A percentile compares a stretch with the other conserved stretches of the same genome.
These are phyloP conservation scores for Sabuloglossum arenarium DNA, from an alignment of 495 filamentous ascomycete species.

Conservation along the genomic window DNA sequence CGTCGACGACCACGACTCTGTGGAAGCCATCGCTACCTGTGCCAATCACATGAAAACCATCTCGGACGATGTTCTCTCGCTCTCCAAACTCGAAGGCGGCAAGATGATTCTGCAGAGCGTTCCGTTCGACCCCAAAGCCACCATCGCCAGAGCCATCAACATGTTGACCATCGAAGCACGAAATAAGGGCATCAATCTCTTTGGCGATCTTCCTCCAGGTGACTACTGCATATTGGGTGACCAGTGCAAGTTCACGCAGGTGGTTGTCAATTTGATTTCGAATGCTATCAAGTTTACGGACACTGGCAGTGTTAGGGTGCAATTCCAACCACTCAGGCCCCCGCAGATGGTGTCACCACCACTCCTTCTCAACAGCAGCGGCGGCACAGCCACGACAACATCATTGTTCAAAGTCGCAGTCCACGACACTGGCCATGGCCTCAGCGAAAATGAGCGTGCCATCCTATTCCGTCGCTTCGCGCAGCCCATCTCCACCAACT, in stretches of 20 bases:
- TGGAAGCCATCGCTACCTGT: slow-evolving; percentile 56
- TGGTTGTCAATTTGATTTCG: slow-evolving; percentile 32
- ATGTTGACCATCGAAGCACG: slow-evolving; percentile 55
- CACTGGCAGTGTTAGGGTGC: slow-evolving; percentile 41
- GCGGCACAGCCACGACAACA: slow-evolving; percentile 2
- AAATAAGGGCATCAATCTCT: slow-evolving; percentile 41
- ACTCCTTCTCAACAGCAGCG: neutral
- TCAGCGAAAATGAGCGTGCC: slow-evolving; percentile 51
- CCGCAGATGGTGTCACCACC: neutral
- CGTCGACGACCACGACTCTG: slow-evolving; percentile 43
- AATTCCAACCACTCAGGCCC: slow-evolving; percentile 17
- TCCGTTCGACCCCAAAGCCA: slow-evolving; percentile 40
- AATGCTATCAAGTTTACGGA: slow-evolving; percentile 27
- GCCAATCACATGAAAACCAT: slow-evolving; percentile 63
- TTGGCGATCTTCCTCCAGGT: neutral
- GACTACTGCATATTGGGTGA: slow-evolving; percentile 31
- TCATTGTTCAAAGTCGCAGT: slow-evolving; percentile 31
- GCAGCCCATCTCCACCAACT: slow-evolving; percentile 57
- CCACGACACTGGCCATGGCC: slow-evolving; percentile 56
- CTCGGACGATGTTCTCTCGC: slow-evolving; percentile 57
- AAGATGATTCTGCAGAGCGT: slow-evolving; percentile 47
- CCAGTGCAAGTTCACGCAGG: slow-evolving; percentile 48
- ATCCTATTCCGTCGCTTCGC: slow-evolving; percentile 65
- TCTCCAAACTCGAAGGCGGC: slow-evolving; percentile 67
- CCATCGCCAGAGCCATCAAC: slow-evolving; percentile 44